A percentile compares a stretch with the other conserved stretches of the same genome.
Conservation (phyloP, 768 basidiomycete species). For the Boletus reticuloceps region DNA sequence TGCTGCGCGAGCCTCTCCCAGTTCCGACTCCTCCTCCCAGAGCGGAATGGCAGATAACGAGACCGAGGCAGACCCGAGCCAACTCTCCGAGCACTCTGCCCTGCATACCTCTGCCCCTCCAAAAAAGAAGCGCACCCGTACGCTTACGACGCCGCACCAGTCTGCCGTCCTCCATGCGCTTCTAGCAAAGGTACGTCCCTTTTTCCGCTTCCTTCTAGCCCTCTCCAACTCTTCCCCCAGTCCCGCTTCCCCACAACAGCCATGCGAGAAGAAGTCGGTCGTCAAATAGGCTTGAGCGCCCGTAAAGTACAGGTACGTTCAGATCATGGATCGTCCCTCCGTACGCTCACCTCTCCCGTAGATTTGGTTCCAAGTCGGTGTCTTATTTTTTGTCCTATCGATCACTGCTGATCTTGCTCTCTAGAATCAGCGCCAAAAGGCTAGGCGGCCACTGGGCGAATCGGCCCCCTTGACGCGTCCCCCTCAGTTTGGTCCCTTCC, state of each 20-base stretch:
- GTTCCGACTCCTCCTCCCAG: slow-evolving; percentile 46
- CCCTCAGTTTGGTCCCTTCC: slow-evolving; percentile 64
- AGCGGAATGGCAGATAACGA: slow-evolving; percentile 60
- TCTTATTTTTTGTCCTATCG: background rate
- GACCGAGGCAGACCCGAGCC: slow-evolving; percentile 44
- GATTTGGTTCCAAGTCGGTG: slow-evolving; percentile 85
- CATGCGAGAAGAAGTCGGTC: slow-evolving; percentile 84
- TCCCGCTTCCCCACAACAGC: slow-evolving; percentile 88
- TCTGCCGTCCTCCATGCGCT: slow-evolving; percentile 84
- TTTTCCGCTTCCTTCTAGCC: background rate
- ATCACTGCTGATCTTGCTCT: slow-evolving; percentile 5
- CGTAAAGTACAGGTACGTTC: slow-evolving; percentile 82
- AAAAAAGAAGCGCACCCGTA: slow-evolving; percentile 76
- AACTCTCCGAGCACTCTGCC: slow-evolving; percentile 38
- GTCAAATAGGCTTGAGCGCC: slow-evolving; percentile 84
- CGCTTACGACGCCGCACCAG: slow-evolving; percentile 85
- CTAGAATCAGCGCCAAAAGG: slow-evolving; percentile 88
- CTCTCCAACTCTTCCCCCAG: slow-evolving; percentile 35
- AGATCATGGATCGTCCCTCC: background rate
- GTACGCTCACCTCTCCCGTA: slow-evolving; percentile 29
- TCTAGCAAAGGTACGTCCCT: slow-evolving; percentile 69
- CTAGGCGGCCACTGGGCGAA: slow-evolving; percentile 69
- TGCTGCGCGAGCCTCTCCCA: slow-evolving; percentile 24
- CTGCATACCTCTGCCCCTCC: slow-evolving; percentile 29
- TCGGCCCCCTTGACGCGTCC: slow-evolving; percentile 51